phyloP scores from a whole-genome alignment of 169 alveolate species.

The Cryptosporidium felis region DNA sequence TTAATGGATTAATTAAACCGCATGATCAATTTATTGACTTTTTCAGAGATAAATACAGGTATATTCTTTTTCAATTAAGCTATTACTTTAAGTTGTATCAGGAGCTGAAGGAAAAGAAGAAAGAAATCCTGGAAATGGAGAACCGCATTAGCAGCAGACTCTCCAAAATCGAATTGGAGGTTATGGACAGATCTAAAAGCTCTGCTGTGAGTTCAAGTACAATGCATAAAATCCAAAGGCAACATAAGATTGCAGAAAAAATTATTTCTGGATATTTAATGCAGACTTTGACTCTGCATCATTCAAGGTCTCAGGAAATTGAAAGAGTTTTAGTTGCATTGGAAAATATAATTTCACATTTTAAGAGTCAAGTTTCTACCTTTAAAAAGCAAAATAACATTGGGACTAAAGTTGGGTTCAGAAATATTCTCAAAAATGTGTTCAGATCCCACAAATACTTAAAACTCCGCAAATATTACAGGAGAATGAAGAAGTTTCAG shows the following conservation, averaged over 20 bases:
- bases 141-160: background rate
- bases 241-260: slow-evolving; percentile 35
- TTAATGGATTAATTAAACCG: no score
- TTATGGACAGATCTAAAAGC: background rate
- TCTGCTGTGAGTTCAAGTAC: background rate
- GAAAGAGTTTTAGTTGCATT: background rate
- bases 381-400: slow-evolving; percentile 26
- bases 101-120: slow-evolving; percentile 16
- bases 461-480: slow-evolving; percentile 12
- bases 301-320: slow-evolving; percentile 7
- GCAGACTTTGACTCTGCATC: background rate
- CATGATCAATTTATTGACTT: background rate
- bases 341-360: slow-evolving; percentile 19
- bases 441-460: background rate
- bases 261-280: slow-evolving; percentile 1
- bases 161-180: background rate
- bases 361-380: background rate
- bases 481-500: slow-evolving; percentile 33
- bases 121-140: background rate
- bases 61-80: background rate
- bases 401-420: background rate
- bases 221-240: slow-evolving; percentile 32
- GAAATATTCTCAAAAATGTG: background rate
- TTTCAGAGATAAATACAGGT: slow-evolving; percentile 33
- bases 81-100: background rate